Base-by-base conservation (phyloP, 805 yeast genomes). In the Alloascoidea africana region DNA sequence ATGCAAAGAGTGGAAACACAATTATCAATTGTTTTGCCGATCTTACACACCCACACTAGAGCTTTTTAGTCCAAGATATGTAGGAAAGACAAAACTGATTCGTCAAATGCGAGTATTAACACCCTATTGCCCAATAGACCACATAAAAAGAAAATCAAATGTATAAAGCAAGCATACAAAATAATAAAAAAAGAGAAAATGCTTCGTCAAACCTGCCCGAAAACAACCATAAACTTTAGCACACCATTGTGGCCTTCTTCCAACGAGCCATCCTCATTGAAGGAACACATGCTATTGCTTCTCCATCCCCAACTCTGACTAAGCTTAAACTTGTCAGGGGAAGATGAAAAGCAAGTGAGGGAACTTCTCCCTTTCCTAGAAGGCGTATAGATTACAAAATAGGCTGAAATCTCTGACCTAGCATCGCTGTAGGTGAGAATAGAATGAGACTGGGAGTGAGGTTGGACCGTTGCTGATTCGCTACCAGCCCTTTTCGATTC, bases 241-340 rank as follows among this genome's bases (percentile, higher is more conserved):
- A 64, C 53, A 14, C 61, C 58, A 38, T 63, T 65, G 40, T 65
- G 68, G 4, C 63, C 67, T 16, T 53, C 58, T 4, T 63, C 60
- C 41, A 65, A 55, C 0, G 62, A 55, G 2, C 72, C 70, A 46
- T 63, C 66, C 33, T 68, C 71, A 36, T 65, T 60, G 45, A 68
- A 68, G 2, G 65, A 55, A 38, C 73, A 69, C 66, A 70, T 62
- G 35, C 69, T 65, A 37, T 63, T 66, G 42, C 73, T 65, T 41
- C 69, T 70, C 77, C 77, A 70, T 0, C 77, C 76, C 77, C 77
- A 70, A 42, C 74, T 67, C 49, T 71, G 76, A 1, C 72, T 63
- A 36, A 60, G 59, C 36, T 65, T 66, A 48, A 70, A 70, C 39
- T 57, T 53, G 42, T 69, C 70, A 0, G 76, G 76, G n/a, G 66